A percentile compares a stretch with the other conserved stretches of the same genome.
phyloP scores from a whole-genome alignment of 2,329 filamentous ascomycete genomes.

The Penicillium palitans region DNA sequence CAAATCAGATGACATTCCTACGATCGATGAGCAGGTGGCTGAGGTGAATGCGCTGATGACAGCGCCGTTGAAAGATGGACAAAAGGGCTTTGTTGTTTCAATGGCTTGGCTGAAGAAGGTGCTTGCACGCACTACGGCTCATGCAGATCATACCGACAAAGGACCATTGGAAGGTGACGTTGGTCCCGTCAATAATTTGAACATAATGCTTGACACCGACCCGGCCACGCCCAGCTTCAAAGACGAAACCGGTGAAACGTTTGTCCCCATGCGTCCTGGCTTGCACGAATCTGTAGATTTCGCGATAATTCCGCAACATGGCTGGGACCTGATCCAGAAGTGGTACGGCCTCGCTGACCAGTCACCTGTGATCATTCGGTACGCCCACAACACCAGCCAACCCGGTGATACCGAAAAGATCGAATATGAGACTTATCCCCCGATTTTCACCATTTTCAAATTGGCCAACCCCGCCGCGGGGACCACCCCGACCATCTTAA shows the following conservation, averaged over 20 bases:
- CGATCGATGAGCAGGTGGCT: conserved; percentile 70
- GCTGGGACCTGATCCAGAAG: conserved; percentile 75
- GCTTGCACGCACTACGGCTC: conserved; percentile 61
- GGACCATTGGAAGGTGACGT: conserved; percentile 63
- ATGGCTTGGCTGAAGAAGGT: conserved; percentile 75
- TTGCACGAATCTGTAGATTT: conserved; percentile 67
- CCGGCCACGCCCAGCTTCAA: conserved; percentile 41
- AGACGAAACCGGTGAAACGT: conserved; percentile 53
- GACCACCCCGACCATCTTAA: conserved; percentile 60
- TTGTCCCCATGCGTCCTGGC: conserved; percentile 72
- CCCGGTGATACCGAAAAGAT: conserved; percentile 65
- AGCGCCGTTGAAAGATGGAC: conserved; percentile 65
- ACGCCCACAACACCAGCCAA: conserved; percentile 71
- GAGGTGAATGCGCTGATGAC: conserved; percentile 63
- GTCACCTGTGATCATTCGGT: conserved; percentile 70
- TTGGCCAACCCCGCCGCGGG: conserved; percentile 62
- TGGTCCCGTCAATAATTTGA: conserved; percentile 83
- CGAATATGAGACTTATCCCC: conserved; percentile 79
- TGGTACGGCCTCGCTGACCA: conserved; percentile 78
- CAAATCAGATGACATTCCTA: conserved; percentile 36
- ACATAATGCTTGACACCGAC: conserved; percentile 66
- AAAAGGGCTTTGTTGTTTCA: conserved; percentile 76
- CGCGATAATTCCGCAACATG: conserved; percentile 72
- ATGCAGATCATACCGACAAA: conserved; percentile 58
- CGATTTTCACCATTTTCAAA: conserved; percentile 80